These are phyloP conservation scores for Punctularia strigosozonata DNA, from an alignment of 768 basidiomycete species.

Conservation along the genomic window DNA sequence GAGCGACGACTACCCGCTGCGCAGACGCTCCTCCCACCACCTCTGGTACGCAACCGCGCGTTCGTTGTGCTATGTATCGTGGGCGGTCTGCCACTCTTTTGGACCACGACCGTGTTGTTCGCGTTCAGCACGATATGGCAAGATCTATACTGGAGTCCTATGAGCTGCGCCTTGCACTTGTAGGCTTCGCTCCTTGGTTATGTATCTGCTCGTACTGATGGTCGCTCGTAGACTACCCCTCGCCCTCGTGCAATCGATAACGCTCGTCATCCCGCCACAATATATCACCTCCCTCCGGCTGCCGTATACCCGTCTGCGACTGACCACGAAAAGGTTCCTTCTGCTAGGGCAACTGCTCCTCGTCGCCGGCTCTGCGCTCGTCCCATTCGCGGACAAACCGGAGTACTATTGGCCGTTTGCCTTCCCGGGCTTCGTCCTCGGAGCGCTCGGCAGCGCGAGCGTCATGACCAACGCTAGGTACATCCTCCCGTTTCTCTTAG, in stretches of 20 bases:
- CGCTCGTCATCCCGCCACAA: too few relatives aligned
- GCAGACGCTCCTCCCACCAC: too few relatives aligned
- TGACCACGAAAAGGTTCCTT: not conserved
- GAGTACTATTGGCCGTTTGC: constrained; percentile 27
- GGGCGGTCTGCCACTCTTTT: constrained; percentile 27
- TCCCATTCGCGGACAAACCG: not conserved
- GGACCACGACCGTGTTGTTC: constrained; percentile 26
- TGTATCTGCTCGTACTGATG: too few relatives aligned
- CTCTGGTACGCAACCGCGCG: too few relatives aligned
- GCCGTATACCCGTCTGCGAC: too few relatives aligned
- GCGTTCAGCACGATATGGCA: constrained; percentile 29
- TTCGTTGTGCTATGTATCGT: too few relatives aligned
- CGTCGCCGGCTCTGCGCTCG: not conserved
- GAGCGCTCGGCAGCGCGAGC: constrained; percentile 26
- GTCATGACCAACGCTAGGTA: constrained; percentile 28
- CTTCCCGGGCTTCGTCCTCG: constrained; percentile 32
- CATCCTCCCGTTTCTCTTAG: too few relatives aligned
- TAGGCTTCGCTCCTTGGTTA: too few relatives aligned
- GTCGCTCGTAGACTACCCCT: too few relatives aligned
- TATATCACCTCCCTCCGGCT: too few relatives aligned
- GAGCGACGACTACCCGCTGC: too few relatives aligned
- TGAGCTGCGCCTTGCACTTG: constrained; percentile 24
- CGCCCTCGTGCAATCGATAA: too few relatives aligned
- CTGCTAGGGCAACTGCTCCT: not conserved
- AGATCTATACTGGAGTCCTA: constrained; percentile 28